Base-by-base conservation (phyloP, 2,329 filamentous ascomycete genomes). In the Emergomyces pasteurianus region DNA sequence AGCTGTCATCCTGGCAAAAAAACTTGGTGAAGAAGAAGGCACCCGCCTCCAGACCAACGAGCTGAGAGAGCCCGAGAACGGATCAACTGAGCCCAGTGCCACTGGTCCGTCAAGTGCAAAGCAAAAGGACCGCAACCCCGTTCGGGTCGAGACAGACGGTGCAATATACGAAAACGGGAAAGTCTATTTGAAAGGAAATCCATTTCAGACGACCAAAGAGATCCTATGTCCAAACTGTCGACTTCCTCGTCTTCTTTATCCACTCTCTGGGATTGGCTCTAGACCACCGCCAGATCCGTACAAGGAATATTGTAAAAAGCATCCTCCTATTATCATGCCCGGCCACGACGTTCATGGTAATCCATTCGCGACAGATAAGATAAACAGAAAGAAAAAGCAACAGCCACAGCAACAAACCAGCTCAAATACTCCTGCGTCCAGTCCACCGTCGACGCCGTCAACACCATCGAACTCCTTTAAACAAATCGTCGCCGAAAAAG, bases 281-380 rank as follows among this genome's bases (percentile, higher is more conserved):
- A 71, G 74, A 62, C 71, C 74, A 47, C 71, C 73, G 21, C 80
- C 80, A 57, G 77, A 80, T 67, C 78, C 81, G 0, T 73, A 76
- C 59, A 74, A 73, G 50, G 78, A 82, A 66, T 86, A 86, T 71
- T 86, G 83, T 72, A 80, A 80, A 67, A 78, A 80, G 56, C 80
- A 81, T 61, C 83, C 83, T 4, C 81, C 82, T 75, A 80, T 83
- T 53, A 78, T 78, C 61, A 73, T 79, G 62, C 77, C 80, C 16
- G 83, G 83, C 43, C 81, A 84, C 68, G 83, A 86, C 67, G 83
- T 86, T 58, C 84, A 86, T 68, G 83, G 83, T 63, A 84, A 76
- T 59, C 70, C 71, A 21, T 77, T 76, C 60, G 73, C 74, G 6
- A 75, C 68, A 0, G 53, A 71, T 12, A 78, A 74, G 61, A 66